Conservation (phyloP, 257 asterid species). For the Dorcoceras hygrometricum region DNA sequence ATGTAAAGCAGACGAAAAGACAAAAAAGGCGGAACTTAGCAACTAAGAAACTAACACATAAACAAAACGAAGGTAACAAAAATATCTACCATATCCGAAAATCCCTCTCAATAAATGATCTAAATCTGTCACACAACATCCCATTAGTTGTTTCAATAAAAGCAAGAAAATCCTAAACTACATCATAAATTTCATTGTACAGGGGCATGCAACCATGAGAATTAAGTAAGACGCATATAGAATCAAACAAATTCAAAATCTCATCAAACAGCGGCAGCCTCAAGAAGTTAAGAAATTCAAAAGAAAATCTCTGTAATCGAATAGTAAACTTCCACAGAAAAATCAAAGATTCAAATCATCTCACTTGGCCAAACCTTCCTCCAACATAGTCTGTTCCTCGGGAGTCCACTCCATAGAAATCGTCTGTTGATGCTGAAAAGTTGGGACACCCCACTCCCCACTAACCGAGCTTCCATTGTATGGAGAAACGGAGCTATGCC, state of each 20-base stretch:
- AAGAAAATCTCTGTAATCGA: not conserved
- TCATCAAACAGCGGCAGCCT: not conserved
- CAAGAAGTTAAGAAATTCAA: not conserved
- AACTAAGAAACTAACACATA: not conserved
- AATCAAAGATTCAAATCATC: conserved; percentile 5
- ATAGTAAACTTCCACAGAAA: not conserved
- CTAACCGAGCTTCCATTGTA: conserved; percentile 39
- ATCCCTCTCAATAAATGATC: not conserved
- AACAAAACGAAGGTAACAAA: not conserved
- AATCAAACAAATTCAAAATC: not conserved
- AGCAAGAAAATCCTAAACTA: conserved; percentile 11
- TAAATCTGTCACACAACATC: too few relatives aligned
- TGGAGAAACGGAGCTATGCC: conserved; percentile 30
- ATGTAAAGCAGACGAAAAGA: conserved; percentile 24
- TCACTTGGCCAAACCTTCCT: conserved; percentile 65
- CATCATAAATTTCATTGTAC: conserved; percentile 2
- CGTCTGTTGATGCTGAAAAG: conserved; percentile 66
- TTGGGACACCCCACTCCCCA: conserved; percentile 68
- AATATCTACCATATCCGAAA: not conserved
- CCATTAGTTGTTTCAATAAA: not conserved
- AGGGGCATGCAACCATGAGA: not conserved
- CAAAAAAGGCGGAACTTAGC: conserved; percentile 6
- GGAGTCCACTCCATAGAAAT: conserved; percentile 89
- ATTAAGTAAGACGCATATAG: not conserved
- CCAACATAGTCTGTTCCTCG: conserved; percentile 68